Percentiles rank a stretch among this genome's conserved stretches.
phyloP scores from a whole-genome alignment of 306 rosid genomes.

The Vigna radiata region DNA sequence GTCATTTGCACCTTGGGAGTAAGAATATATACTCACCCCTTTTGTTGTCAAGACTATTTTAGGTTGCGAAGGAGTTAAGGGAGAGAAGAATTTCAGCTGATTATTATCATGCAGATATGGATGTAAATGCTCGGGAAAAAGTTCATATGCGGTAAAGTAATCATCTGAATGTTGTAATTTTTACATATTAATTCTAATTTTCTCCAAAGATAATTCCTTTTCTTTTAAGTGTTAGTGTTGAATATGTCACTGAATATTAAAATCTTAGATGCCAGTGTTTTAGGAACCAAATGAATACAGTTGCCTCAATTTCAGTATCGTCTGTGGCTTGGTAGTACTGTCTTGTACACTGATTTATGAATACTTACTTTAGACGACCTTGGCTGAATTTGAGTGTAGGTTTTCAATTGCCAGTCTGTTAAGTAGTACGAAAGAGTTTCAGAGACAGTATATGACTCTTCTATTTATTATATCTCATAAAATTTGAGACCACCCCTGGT shows the following conservation, averaged over 20 bases:
- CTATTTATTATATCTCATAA: constrained; percentile 4
- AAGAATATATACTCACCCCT: constrained; percentile 24
- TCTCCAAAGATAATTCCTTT: constrained; percentile 7
- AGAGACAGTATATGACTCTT: constrained; percentile 22
- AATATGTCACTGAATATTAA: constrained; percentile 21
- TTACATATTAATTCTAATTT: constrained; percentile 25
- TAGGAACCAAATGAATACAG: constrained; percentile 9
- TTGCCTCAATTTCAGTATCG: background rate
- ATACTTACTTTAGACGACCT: constrained; percentile 16
- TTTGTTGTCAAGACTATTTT: constrained; percentile 43
- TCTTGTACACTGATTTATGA: constrained; percentile 15
- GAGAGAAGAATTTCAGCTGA: constrained; percentile 86
- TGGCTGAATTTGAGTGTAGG: constrained; percentile 32
- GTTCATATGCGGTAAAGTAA: constrained; percentile 83
- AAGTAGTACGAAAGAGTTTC: constrained; percentile 31
- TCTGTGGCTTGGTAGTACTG: constrained; percentile 37
- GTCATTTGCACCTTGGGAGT: constrained; percentile 20
- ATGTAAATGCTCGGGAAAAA: constrained; percentile 74
- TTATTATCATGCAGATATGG: constrained; percentile 96
- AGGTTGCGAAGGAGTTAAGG: constrained; percentile 91
- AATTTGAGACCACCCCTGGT: constrained; percentile 24
- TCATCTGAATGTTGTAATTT: constrained; percentile 32
- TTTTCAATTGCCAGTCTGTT: constrained; percentile 35
- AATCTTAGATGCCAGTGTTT: constrained; percentile 26
- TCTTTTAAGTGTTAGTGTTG: constrained; percentile 24